Base-by-base conservation (phyloP, 345 rosid species). In the Geranium brycei region DNA sequence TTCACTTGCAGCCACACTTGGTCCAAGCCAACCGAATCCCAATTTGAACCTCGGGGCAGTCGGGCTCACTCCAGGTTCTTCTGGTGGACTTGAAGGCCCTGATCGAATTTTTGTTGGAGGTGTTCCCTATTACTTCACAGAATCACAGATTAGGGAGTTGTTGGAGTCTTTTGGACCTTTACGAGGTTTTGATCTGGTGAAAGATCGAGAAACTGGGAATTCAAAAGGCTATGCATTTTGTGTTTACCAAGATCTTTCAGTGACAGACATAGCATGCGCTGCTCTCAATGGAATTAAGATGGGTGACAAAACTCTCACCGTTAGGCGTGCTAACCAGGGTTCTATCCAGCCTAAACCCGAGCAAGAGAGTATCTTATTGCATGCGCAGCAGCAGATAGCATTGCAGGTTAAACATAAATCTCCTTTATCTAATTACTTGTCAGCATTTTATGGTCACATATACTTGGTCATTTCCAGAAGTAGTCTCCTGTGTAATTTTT, bases 81-180 rank as follows among this genome's bases (percentile, higher is more conserved):
- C 99, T 66, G 95, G 99, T 69, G 99, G 99, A 40, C 91, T 95
- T 61, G 99, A 91, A 77, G 97, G 97, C 57, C 97, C 96, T 59
- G 97, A 91, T 76, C 93, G 95, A 58, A 86, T 91, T 15, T 91
- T 91, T 78, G 96, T 91, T 28, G 97, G 95, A 70, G 97, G 97
- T 31, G 82, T 91, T 18, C 97, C 97, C 3, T 91, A 91, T 79
- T 91, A 91, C 78, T 87, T 91, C 73, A 91, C 97, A 4, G 97
- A 91, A 71, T 73, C 80, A 19, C 97, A 91, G 73, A 86, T 91
- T 69, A 86, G 95, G 76, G 97, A 91, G 79, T 74, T 95, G 70
- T 77, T 95, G 77, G 99, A 95, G 73, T 85, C 99, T 57, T 91
- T 91, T 77, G 96, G 97, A 56, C 81, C 91, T 57, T 77, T 91